Evolutionary conservation across 495 filamentous ascomycete genomes (phyloP).

Genomic region (Pyronema domesticum): DNA sequence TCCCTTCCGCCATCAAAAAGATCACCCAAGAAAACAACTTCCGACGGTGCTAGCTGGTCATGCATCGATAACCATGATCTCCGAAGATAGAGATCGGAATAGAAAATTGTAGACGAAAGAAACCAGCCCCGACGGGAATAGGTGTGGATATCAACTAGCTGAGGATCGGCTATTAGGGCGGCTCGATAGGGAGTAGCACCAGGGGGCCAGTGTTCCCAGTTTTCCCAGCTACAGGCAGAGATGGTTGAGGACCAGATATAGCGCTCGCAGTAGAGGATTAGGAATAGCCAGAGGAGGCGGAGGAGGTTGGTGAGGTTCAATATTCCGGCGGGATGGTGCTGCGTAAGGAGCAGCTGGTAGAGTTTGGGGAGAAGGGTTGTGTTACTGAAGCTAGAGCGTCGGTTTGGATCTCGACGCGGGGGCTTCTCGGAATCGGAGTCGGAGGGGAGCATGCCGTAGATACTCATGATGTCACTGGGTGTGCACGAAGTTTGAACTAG

Average conservation of each 20-base stretch:
- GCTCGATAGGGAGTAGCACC: slow-evolving; percentile 67
- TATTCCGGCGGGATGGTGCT: background rate
- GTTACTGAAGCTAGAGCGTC: too few species aligned
- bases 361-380: background rate
- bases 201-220: slow-evolving; percentile 33
- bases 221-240: slow-evolving; percentile 1
- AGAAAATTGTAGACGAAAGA: slow-evolving; percentile 54
- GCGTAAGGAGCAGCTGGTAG: background rate
- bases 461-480: too few species aligned
- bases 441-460: too few species aligned
- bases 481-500: too few species aligned
- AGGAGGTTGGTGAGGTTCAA: slow-evolving; percentile 3
- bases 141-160: slow-evolving; percentile 89
- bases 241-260: background rate
- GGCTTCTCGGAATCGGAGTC: too few species aligned
- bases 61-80: slow-evolving; percentile 61
- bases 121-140: slow-evolving; percentile 90
- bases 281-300: slow-evolving; percentile 1
- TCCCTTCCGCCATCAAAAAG: slow-evolving; percentile 91
- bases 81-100: slow-evolving; percentile 81
- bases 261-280: slow-evolving; percentile 1
- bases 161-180: slow-evolving; percentile 79
- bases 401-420: too few species aligned
- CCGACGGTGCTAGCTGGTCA: slow-evolving; percentile 52
- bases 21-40: slow-evolving; percentile 77